phyloP scores from a whole-genome alignment of 306 rosid species.

The Lathyrus aphaca region DNA sequence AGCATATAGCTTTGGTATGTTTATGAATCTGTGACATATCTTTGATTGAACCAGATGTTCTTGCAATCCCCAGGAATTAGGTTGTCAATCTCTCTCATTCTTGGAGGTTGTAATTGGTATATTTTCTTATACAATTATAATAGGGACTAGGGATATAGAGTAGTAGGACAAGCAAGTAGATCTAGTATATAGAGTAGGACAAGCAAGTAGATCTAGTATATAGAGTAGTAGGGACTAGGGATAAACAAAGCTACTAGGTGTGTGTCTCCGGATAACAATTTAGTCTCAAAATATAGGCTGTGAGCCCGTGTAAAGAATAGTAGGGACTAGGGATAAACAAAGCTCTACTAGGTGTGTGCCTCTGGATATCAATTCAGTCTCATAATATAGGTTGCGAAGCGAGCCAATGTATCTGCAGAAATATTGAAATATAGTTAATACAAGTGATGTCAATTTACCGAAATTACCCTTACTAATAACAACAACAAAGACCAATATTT shows the following conservation, averaged over 20 bases:
- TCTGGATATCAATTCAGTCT: constrained; percentile 22
- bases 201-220: constrained; percentile 13
- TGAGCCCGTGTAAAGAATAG: constrained; percentile 2
- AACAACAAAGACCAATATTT: constrained; percentile 1
- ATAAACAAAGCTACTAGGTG: constrained; percentile 1
- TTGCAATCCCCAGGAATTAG: constrained; percentile 17
- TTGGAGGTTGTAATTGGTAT: constrained; percentile 22
- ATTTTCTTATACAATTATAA: neutral
- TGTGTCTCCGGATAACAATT: constrained; percentile 20
- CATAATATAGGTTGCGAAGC: constrained; percentile 22
- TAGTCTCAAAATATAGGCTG: constrained; percentile 10
- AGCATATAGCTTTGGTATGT: constrained; percentile 1
- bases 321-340: neutral
- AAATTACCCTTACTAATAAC: constrained; percentile 13
- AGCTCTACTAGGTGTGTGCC: neutral
- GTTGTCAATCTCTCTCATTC: constrained; percentile 17
- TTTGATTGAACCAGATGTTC: constrained; percentile 15
- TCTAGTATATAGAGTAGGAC: too few species aligned
- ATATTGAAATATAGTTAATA: constrained; percentile 11
- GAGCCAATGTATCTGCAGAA: constrained; percentile 8
- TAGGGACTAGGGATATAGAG: too few species aligned
- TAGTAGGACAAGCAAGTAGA: too few species aligned
- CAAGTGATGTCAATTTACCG: constrained; percentile 15
- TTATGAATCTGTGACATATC: neutral
- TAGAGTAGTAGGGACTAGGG: neutral